Evolutionary conservation across 2,329 filamentous ascomycete species (phyloP).

Genomic region (Chrysoporthe deuterocubensis): DNA sequence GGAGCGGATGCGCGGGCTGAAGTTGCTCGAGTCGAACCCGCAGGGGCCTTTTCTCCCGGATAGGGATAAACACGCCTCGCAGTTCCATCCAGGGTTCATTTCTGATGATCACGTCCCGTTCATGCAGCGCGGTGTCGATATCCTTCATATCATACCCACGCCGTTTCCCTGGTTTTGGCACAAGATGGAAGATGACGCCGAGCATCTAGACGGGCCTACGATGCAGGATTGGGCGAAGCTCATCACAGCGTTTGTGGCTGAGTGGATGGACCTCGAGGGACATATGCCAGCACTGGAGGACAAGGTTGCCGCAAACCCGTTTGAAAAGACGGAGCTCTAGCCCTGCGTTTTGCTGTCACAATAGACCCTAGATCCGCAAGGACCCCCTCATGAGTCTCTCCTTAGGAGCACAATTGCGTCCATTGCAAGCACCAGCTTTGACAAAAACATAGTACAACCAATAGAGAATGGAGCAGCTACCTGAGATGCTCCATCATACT

Average conservation of each 20-base stretch:
- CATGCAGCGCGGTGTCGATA: constrained; percentile 72
- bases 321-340: constrained; percentile 24
- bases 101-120: constrained; percentile 82
- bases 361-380: background rate
- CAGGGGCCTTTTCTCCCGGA: constrained; percentile 35
- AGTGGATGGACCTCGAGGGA: constrained; percentile 69
- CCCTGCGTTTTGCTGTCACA: background rate
- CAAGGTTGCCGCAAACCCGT: constrained; percentile 7
- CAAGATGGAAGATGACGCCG: constrained; percentile 69
- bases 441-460: background rate
- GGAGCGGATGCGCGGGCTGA: constrained; percentile 69
- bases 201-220: constrained; percentile 71
- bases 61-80: constrained; percentile 43
- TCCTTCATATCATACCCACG: constrained; percentile 76
- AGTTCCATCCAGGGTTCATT: constrained; percentile 48
- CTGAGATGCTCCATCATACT: background rate
- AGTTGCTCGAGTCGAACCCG: constrained; percentile 63
- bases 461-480: background rate
- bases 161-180: constrained; percentile 77
- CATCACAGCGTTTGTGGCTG: constrained; percentile 72
- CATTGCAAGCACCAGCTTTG: background rate
- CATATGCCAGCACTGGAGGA: constrained; percentile 18
- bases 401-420: background rate
- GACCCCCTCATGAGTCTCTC: background rate
- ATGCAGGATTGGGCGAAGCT: constrained; percentile 79